phyloP scores from a whole-genome alignment of 371 early-diverging fungal species.

The Mucor ambiguus region DNA sequence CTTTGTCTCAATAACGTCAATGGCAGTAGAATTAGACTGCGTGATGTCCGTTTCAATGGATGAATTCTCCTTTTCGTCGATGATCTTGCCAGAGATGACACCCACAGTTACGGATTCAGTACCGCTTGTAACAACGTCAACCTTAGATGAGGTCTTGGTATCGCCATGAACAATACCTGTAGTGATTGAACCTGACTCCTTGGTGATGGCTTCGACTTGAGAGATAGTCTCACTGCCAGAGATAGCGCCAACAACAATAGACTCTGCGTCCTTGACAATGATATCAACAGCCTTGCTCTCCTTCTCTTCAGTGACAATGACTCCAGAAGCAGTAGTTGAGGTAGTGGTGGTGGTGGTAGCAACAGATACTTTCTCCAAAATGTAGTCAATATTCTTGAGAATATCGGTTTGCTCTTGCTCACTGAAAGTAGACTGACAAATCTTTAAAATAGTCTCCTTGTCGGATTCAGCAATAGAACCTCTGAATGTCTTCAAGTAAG shows the following conservation, averaged over 20 bases:
- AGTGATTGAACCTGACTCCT: background rate
- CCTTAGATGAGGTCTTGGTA: background rate
- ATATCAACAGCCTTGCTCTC: background rate
- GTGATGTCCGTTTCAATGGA: background rate
- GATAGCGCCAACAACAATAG: slow-evolving; percentile 1
- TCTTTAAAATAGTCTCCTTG: slow-evolving; percentile 13
- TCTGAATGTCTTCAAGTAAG: slow-evolving; percentile 19
- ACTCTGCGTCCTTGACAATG: background rate
- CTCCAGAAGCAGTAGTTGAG: background rate
- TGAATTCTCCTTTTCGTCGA: slow-evolving; percentile 11
- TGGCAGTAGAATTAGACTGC: background rate
- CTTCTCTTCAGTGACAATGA: background rate
- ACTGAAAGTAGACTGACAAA: slow-evolving; percentile 27
- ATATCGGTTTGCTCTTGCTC: slow-evolving; percentile 13
- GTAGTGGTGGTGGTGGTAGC: slow-evolving; percentile 2
- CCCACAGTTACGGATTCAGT: slow-evolving; percentile 1
- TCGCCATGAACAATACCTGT: slow-evolving; percentile 7
- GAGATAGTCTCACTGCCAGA: slow-evolving; percentile 2
- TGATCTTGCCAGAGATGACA: slow-evolving; percentile 1
- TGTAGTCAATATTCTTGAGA: slow-evolving; percentile 19
- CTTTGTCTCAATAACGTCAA: background rate
- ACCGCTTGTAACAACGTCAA: background rate
- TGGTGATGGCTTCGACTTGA: background rate
- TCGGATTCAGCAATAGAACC: slow-evolving; percentile 2
- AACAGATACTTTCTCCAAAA: slow-evolving; percentile 9